Conservation (phyloP, 1,139 yeast genomes). For the Kodamaea alishanica region DNA sequence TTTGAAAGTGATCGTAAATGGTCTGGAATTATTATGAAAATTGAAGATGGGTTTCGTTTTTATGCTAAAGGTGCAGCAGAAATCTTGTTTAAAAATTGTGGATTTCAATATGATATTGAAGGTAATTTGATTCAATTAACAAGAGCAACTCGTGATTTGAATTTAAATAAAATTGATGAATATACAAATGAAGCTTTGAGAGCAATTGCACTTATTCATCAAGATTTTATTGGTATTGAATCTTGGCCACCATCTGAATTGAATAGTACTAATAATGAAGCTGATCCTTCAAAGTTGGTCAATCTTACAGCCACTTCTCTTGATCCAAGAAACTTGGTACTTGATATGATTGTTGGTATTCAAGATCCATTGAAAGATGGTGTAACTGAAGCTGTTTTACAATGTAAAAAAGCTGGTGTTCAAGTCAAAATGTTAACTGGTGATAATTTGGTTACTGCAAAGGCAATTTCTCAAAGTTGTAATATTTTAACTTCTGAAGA, state of each 20-base stretch:
- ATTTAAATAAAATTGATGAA: constrained; percentile 48
- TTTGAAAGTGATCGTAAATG: constrained; percentile 92
- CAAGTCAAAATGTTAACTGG: constrained; percentile 97
- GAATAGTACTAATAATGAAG: constrained; percentile 33
- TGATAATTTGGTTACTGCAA: constrained; percentile 86
- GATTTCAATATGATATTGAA: constrained; percentile 29
- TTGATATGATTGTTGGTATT: constrained; percentile 82
- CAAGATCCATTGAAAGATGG: constrained; percentile 93
- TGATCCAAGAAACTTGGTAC: constrained; percentile 28
- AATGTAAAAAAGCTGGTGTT: constrained; percentile 89
- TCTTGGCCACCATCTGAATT: constrained; percentile 65
- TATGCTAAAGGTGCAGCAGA: constrained; percentile 95
- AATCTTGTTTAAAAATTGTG: constrained; percentile 65
- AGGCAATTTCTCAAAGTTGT: constrained; percentile 83
- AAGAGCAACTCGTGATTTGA: constrained; percentile 31
- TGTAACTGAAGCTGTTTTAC: constrained; percentile 81
- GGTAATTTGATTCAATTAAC: constrained; percentile 27
- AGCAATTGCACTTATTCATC: constrained; percentile 81
- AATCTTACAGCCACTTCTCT: constrained; percentile 18
- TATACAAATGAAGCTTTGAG: constrained; percentile 79
- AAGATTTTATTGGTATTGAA: constrained; percentile 49
- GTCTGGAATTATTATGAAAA: constrained; percentile 73
- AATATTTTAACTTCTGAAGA: constrained; percentile 64
- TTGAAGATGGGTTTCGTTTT: constrained; percentile 52
- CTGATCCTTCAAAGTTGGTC: constrained; percentile 47